These are phyloP conservation scores for Trichoderma lentiforme DNA, from an alignment of 2,329 filamentous ascomycete species.

Conservation along the genomic window DNA sequence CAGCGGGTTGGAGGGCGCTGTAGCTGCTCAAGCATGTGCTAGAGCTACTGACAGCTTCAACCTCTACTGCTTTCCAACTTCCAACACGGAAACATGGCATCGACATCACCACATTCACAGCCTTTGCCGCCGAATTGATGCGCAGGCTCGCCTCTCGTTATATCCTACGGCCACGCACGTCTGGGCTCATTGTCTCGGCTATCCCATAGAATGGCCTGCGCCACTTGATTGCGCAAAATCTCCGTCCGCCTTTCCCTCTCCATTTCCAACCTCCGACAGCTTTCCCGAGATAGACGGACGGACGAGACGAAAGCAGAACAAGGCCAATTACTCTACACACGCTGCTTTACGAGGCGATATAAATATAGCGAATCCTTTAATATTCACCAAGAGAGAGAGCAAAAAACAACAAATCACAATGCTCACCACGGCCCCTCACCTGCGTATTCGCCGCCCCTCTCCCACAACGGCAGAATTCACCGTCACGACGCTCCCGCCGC, in stretches of 20 bases:
- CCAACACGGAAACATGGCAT: background rate
- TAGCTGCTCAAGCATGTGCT: background rate
- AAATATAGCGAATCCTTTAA: background rate
- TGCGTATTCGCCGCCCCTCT: slow-evolving; percentile 66
- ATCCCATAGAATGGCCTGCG: background rate
- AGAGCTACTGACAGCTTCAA: background rate
- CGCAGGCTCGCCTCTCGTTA: background rate
- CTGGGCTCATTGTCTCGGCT: background rate
- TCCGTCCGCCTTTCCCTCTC: background rate
- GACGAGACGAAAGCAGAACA: background rate
- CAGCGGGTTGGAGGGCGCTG: background rate
- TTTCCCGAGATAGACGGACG: background rate
- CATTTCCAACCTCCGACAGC: background rate
- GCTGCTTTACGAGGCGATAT: background rate
- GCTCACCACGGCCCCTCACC: slow-evolving; percentile 59
- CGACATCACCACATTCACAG: background rate
- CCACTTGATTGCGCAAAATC: background rate
- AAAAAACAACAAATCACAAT: slow-evolving; percentile 39
- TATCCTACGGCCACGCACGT: no score
- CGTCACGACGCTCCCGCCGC: slow-evolving; percentile 71
- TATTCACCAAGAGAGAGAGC: background rate
- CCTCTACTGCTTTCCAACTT: background rate
- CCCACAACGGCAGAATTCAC: slow-evolving; percentile 91
- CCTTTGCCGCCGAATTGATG: background rate
- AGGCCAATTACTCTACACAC: background rate